Conservation (phyloP, 768 basidiomycete species). For the Lyophyllum atratum region DNA sequence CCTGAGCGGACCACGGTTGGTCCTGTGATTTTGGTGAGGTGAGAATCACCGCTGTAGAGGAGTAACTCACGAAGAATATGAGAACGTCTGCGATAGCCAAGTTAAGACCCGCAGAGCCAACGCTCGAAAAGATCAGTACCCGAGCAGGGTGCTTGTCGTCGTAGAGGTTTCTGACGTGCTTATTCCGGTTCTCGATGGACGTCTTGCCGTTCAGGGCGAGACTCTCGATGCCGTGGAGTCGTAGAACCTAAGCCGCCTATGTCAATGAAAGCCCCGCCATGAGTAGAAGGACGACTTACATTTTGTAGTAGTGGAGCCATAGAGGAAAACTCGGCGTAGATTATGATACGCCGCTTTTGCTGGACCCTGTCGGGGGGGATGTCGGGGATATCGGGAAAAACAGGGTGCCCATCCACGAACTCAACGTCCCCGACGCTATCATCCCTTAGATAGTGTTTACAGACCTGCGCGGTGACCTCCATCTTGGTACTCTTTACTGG, state of each 20-base stretch:
- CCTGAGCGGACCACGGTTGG: conserved; percentile 18
- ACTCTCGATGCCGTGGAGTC: neutral
- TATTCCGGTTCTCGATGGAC: conserved; percentile 4
- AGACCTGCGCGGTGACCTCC: conserved; percentile 3
- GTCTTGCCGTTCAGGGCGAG: conserved; percentile 17
- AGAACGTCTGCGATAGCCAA: conserved; percentile 18
- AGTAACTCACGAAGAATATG: conserved; percentile 23
- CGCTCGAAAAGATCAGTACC: conserved; percentile 23
- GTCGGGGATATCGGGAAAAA: neutral
- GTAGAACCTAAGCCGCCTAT: too few species aligned
- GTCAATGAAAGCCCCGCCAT: neutral
- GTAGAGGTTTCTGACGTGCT: conserved; percentile 13
- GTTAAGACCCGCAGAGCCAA: conserved; percentile 25
- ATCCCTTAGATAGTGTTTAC: neutral
- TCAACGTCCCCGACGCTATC: conserved; percentile 3
- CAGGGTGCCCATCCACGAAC: conserved; percentile 1
- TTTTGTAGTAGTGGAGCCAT: conserved; percentile 17
- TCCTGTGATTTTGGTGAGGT: conserved; percentile 9
- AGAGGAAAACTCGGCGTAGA: conserved; percentile 19
- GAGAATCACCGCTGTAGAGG: neutral
- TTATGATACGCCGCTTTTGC: neutral
- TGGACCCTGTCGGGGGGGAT: neutral
- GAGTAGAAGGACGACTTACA: conserved; percentile 5
- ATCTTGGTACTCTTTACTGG: conserved; percentile 11
- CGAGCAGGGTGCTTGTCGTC: neutral